Evolutionary conservation across 2,329 filamentous ascomycete species (phyloP), one percentile per base, ranked within the genome.

Genomic region (Cladosporium sphaerospermum): DNA sequence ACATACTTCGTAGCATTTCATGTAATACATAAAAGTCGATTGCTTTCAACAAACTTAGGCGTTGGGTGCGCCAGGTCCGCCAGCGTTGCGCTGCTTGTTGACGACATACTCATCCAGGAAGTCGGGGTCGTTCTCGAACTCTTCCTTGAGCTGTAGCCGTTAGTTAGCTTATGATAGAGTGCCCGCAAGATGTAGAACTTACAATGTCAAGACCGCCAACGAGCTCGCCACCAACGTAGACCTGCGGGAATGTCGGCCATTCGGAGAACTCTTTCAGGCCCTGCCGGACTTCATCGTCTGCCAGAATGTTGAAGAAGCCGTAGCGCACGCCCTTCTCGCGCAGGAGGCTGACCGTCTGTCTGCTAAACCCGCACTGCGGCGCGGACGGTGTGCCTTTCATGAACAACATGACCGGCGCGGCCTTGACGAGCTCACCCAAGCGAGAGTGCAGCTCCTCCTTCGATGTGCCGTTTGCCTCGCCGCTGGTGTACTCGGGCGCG

Each of bases 241-340:
- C 75, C 72, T 99, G 93, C 16, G 93, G 93, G 72, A 89, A 99
- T 0, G 93, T 99, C 9, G 93, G 93, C 93, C 93, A 99, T 57
- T 97, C 93, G n/a, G 90, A 90, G 69, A 84, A 97, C 73, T 93
- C 89, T 79, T 99, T 99, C 66, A 99, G 74, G 0, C 93, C 93
- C 74, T 97, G 92, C 56, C 93, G 81, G 45, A 99, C 93, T 71
- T 97, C 92, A 65, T 99, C 92, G 69, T 99, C 93, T 58, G 93
- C 93, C 63, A 99, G 73, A 59, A 99, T 99, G 69, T 99, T 97
- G 78, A 99, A 99, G 78, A 99, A 99, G 16, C 93, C 93, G 70
- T 97, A 99, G 69, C 95, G 89, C 56, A 99, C 87, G 46, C 86
- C 86, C 67, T 89, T 85, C 73, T 97, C 92, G 49, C 93, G 82